Conservation (phyloP, 2,329 filamentous ascomycete species). For the Stagonosporopsis chrysanthemi region DNA sequence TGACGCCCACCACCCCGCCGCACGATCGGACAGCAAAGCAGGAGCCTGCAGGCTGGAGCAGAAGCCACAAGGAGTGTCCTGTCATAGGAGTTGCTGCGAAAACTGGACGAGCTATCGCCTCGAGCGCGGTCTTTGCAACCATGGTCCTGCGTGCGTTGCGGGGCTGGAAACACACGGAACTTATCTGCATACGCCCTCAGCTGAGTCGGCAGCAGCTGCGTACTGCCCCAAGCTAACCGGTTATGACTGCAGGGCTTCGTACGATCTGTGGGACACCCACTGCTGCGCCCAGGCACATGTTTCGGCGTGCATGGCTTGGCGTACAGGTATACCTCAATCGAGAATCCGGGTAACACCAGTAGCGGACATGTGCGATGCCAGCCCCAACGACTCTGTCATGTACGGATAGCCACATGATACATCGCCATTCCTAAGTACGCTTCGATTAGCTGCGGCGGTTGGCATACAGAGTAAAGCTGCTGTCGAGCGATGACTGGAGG, state of each 20-base stretch:
- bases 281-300: neutral
- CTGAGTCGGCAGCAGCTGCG: neutral
- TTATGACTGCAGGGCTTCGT: neutral
- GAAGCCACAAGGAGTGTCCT: neutral
- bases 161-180: neutral
- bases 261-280: neutral
- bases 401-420: neutral
- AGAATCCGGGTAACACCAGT: neutral
- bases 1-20: neutral
- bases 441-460: neutral
- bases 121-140: neutral
- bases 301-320: neutral
- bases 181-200: neutral
- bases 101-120: neutral
- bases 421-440: neutral
- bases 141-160: neutral
- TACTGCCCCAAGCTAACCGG: neutral
- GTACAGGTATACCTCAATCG: neutral
- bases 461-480: neutral
- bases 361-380: neutral
- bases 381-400: neutral
- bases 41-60: neutral
- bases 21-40: neutral
- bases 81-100: too few relatives aligned
- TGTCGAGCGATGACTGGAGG: neutral